Base-by-base conservation (phyloP, 345 rosid genomes). In the Balakata baccata region DNA sequence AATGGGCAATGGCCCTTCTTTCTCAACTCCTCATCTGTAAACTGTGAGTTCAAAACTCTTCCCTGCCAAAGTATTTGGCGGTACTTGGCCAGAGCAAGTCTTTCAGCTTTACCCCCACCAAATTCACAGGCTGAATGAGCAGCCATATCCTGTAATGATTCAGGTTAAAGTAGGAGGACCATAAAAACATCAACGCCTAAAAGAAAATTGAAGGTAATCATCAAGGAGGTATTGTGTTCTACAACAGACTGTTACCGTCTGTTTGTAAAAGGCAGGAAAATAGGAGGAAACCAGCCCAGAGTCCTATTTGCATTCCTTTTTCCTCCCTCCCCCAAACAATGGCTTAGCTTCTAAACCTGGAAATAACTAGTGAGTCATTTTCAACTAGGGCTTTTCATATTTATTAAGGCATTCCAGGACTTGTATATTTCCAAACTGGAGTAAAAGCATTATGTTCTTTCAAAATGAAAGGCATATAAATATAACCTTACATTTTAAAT, bases 61-160 rank as follows among this genome's bases (percentile, higher is more conserved):
- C 98, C 97, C 83, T 96, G 97, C 98, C 98, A 91, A 61, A 91
- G 79, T 70, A 91, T 87, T 68, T 91, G 97, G 11, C 99, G 89
- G 78, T 91, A 91, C 71, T 91, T 96, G 4, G 97, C 96, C 51
- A 96, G 86, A 64, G 96, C 92, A 69, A 93, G 80, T 79, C 69
- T 91, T 81, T 96, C 97, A 43, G 98, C 93, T 82, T 96, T 96
- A 57, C 98, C 99, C 22, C 98, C 98, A 73, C 93, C 99, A 80
- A 96, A 95, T 77, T 93, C 94, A 46, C 99, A 96, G 53, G 93
- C 93, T 65, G 97, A 96, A 84, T 96, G 98, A 62, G 99, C 99
- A 69, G 98, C 98, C 99, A 95, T 95, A 76, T 93, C 99, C 98
- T 96, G 70, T 7, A 37, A 29, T 29, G 29, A 18, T 4, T 61